Base-by-base conservation (phyloP, 2,329 filamentous ascomycete genomes). In the Lachnellula hyalina region DNA sequence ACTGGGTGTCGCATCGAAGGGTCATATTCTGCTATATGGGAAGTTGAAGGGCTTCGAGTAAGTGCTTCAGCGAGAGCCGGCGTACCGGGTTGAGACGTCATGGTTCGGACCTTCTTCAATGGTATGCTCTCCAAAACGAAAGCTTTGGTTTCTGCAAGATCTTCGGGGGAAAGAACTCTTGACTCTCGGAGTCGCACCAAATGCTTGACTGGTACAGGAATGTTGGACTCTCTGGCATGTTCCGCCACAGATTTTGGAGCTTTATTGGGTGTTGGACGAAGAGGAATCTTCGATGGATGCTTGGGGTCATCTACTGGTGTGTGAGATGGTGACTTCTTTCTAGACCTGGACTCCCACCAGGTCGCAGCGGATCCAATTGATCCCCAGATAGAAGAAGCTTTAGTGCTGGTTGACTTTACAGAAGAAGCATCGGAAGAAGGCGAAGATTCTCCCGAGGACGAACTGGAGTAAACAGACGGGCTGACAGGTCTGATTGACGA, bases 401-500 rank as follows among this genome's bases (percentile, higher is more conserved):
- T 67, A 3, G 66, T 68, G 56, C 66, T 69, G 3, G 59, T 65
- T 28, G 67, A 68, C 45, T 57, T 63, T 23, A 70, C 46, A 1
- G 68, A 70, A 9, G 63, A 65, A 11, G 61, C 47, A 48, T 69
- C 68, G 15, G 66, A 67, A 9, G 57, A 54, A 21, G 67, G 65
- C 2, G 66, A 67, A 21, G 65, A 64, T 36, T 55, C 47, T 15
- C 63, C 64, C 36, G 66, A 68, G n/a, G 65, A 66, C 17, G 61
- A 51, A 19, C 58, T 49, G 2, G 65, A 67, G 48, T 63, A 64
- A 19, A 66, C 48, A 15, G 63, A 66, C 12, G 67, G 68, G 52
- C 66, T 68, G 14, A 52, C 55, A 34, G 65, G 61, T 54, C 66
- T 58, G 9, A 65, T 55, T 11, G 67, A 66, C 7, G 68, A 69